Base-by-base conservation (phyloP, 2,329 filamentous ascomycete genomes). In the Microcyclosporella mali region DNA sequence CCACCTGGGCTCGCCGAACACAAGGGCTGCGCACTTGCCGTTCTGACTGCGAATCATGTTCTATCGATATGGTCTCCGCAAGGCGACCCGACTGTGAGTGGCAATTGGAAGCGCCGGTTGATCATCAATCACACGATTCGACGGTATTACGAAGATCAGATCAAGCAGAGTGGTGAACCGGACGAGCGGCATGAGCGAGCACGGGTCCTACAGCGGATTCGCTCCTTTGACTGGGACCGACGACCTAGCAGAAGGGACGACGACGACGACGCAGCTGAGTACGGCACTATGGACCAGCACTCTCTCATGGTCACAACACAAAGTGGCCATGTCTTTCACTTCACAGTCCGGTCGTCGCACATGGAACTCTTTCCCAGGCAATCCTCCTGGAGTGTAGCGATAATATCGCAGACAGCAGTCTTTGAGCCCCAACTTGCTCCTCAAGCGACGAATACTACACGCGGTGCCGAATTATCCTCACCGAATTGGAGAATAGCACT, bases 51-150 rank as follows among this genome's bases (percentile, higher is more conserved):
- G 2, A 79, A 78, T 49, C 60, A 78, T 41, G 55, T 76, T 1
- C 58, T 82, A 4, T 76, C 74, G 1, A 57, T 82, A 7, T 82
- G 77, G 70, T 72, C 75, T 36, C 66, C 70, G 2, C 58, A 69
- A 25, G 71, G 71, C 10, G 63, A 62, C 14, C 61, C 60, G 1
- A 56, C 62, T 11, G 64, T 66, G 8, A 59, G 64, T 32, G 58
- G 62, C 1, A 70, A 66, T 49, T 81, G 78, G 78, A 62, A 62
- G 30, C 68, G 78, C 25, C 68, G 68, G 3, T 52, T 71, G 4
- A 62, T 81, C n/a, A 56, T 80, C 29, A 81, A 81, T 47, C 57
- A 70, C 40, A 57, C 62, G 3, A 53, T 79, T 32, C 58, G 62
- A 12, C 45, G 58, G 0, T 67, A 71, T 52, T 65, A 74, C 62